These are phyloP conservation scores for Urochloa ruziziensis DNA, from an alignment of 176 grass and related monocot genomes.

Conservation along the genomic window DNA sequence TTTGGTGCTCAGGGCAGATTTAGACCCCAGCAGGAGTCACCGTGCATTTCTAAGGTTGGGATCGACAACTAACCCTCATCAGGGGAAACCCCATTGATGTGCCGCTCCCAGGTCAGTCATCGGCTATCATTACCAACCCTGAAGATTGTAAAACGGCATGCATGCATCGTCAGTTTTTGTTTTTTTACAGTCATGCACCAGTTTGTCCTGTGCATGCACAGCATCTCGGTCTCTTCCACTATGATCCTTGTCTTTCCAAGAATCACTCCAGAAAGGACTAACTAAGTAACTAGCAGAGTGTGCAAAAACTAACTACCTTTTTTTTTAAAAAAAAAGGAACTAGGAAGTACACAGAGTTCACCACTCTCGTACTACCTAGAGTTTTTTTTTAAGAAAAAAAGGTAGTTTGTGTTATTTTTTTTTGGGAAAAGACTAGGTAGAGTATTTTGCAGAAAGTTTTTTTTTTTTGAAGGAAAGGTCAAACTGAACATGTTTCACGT, in stretches of 20 bases:
- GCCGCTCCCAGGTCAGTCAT: background rate
- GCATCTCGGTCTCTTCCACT: background rate
- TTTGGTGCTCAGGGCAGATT: background rate
- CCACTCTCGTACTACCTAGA: too few relatives aligned
- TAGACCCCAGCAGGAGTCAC: background rate
- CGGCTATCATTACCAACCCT: background rate
- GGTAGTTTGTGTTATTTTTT: too few relatives aligned
- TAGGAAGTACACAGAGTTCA: too few relatives aligned
- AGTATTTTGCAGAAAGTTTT: background rate
- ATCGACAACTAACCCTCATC: background rate
- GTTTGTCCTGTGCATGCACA: background rate
- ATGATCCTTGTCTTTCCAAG: background rate
- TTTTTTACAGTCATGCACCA: too few relatives aligned
- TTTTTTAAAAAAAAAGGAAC: too few relatives aligned
- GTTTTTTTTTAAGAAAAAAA: too few relatives aligned
- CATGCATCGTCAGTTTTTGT: too few relatives aligned
- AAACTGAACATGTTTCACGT: background rate
- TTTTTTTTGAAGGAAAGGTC: background rate
- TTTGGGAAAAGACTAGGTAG: too few relatives aligned
- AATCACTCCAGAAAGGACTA: background rate
- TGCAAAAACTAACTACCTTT: too few relatives aligned
- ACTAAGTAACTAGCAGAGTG: too few relatives aligned
- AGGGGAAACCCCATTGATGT: background rate
- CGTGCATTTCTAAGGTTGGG: background rate
- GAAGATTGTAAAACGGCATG: background rate